Evolutionary conservation across 148 eudicot species (phyloP), one percentile per base, ranked within the genome.

Genomic region (Bassia scoparia): DNA sequence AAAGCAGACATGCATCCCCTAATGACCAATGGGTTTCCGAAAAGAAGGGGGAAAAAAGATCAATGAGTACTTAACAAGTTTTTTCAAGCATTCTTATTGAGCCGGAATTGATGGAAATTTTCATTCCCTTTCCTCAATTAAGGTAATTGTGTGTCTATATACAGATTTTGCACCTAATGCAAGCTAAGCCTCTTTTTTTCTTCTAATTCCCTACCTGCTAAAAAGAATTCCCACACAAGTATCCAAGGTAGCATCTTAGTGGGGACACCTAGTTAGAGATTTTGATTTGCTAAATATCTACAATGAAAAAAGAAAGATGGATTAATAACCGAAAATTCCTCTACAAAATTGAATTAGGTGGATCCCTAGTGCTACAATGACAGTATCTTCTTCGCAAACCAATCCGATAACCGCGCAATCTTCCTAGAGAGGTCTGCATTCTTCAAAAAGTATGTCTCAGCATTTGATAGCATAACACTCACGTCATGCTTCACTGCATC

Each of bases 401-500:
- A 95, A 15, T 87, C 92, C 23, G 96, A 88, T 73, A 95, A 76
- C 65, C 86, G 96, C 61, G 52, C 78, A 70, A 88, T 76, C 76
- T 87, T 95, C 35, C 77, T 44, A 17, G 83, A 80, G 46, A 83
- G 65, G 64, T 89, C 94, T 26, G 77, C 84, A 72, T 86, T 95
- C 77, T 83, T 89, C 44, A 83, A 89, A 61, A 88, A 88, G 77
- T 73, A 86, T 21, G 90, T 59, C 52, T 88, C 92, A 0, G 87
- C 93, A 81, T 91, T 95, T 13, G 86, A 80, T 68, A 89, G 71
- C 93, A 89, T 75, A 50, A 88, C 87, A 7, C 79, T 76, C 48
- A 84, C 70, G 74, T 95, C 98, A 76, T 95, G 97, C 84, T 81
- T 84, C 83, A 91, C 29, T 5, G 97, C 93, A 70, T 89, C 97